phyloP scores from a whole-genome alignment of 2,329 filamentous ascomycete species.

The Hymenoscyphus albidus region DNA sequence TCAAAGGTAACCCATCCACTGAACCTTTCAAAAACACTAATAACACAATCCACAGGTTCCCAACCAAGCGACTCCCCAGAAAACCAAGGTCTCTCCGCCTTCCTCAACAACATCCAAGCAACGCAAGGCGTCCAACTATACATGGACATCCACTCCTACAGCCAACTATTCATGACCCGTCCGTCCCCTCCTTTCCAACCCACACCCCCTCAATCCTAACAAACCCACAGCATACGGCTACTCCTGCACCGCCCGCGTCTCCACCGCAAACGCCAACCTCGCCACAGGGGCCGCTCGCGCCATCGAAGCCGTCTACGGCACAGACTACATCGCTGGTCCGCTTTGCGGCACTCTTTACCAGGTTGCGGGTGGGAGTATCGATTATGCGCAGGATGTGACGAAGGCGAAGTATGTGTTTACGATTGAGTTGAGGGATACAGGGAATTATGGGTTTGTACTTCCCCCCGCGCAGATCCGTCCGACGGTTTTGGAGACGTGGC shows the following conservation, averaged over 20 bases:
- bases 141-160: slow-evolving; percentile 64
- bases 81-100: slow-evolving; percentile 46
- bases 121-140: slow-evolving; percentile 54
- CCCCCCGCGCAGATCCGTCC: slow-evolving; percentile 47
- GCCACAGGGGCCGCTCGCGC: slow-evolving; percentile 47
- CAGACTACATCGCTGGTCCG: slow-evolving; percentile 40
- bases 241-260: slow-evolving; percentile 46
- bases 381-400: slow-evolving; percentile 42
- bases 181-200: slow-evolving; percentile 7
- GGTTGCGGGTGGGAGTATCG: slow-evolving; percentile 44
- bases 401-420: slow-evolving; percentile 39
- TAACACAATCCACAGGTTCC: slow-evolving; percentile 35
- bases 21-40: slow-evolving; percentile 35
- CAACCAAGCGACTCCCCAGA: slow-evolving; percentile 48
- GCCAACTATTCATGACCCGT: slow-evolving; percentile 53
- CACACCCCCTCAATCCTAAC: background rate
- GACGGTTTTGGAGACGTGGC: slow-evolving; percentile 45
- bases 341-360: slow-evolving; percentile 61
- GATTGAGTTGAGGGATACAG: slow-evolving; percentile 48
- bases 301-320: slow-evolving; percentile 52
- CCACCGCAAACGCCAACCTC: slow-evolving; percentile 46
- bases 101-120: slow-evolving; percentile 42
- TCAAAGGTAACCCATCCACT: slow-evolving; percentile 39
- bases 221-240: slow-evolving; percentile 49
- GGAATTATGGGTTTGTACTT: slow-evolving; percentile 46